Percentiles rank a stretch among this genome's conserved stretches.
phyloP scores from a whole-genome alignment of 2,329 filamentous ascomycete species.

The Fusarium sp. region DNA sequence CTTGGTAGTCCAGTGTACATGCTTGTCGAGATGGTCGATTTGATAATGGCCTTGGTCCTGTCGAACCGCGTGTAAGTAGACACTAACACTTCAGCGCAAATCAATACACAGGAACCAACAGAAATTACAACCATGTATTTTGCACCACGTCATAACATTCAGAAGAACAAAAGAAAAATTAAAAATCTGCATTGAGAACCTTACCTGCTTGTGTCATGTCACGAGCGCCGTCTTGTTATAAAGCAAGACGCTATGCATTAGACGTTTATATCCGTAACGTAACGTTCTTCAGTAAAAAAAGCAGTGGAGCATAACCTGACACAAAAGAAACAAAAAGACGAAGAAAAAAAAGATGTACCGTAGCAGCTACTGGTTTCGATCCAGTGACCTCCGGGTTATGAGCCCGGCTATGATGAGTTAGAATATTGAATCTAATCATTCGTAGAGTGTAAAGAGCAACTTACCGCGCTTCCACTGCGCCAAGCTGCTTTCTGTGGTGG shows the following conservation, averaged over 20 bases:
- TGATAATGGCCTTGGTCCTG: background rate
- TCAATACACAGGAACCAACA: too few species aligned
- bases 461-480: conserved; percentile 41
- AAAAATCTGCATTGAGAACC: too few species aligned
- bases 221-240: too few species aligned
- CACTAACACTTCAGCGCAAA: too few species aligned
- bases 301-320: background rate
- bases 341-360: conserved; percentile 13
- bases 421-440: background rate
- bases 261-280: background rate
- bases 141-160: too few species aligned
- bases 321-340: background rate
- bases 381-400: conserved; percentile 41
- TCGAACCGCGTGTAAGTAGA: background rate
- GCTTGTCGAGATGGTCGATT: too few species aligned
- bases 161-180: too few species aligned
- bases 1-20: too few species aligned
- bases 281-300: too few species aligned
- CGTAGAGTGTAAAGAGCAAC: background rate
- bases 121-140: too few species aligned
- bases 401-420: conserved; percentile 36
- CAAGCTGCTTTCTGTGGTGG: conserved; percentile 37
- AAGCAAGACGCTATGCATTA: too few species aligned
- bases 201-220: too few species aligned
- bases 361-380: conserved; percentile 19